Evolutionary conservation across 2,329 filamentous ascomycete genomes (phyloP).

Genomic region (Triangularia verruculosa): DNA sequence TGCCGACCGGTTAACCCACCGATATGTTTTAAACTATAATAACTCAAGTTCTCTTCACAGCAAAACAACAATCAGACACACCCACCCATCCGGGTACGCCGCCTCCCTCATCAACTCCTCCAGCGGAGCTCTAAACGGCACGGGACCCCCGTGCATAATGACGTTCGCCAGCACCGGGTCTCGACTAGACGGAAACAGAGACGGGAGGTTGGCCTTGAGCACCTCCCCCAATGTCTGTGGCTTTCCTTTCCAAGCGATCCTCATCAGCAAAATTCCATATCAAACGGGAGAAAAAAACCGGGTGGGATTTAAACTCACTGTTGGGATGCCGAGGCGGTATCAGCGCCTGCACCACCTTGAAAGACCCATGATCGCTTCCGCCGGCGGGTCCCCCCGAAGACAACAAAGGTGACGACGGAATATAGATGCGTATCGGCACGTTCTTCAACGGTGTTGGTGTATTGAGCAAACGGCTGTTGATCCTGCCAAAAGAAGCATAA

Average conservation of each 20-base stretch:
- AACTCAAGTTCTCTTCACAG: conserved; percentile 38
- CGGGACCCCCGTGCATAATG: conserved; percentile 77
- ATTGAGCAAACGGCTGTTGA: conserved; percentile 75
- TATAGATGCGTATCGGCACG: conserved; percentile 84
- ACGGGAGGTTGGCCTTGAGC: conserved; percentile 71
- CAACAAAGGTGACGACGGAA: conserved; percentile 60
- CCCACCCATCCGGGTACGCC: conserved; percentile 88
- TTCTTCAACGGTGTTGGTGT: conserved; percentile 72
- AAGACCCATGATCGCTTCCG: conserved; percentile 43
- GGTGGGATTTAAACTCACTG: conserved; percentile 31
- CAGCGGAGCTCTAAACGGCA: conserved; percentile 76
- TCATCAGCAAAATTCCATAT: neutral
- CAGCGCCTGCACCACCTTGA: conserved; percentile 74
- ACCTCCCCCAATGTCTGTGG: conserved; percentile 67
- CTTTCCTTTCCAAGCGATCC: conserved; percentile 17
- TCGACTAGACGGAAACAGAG: conserved; percentile 80
- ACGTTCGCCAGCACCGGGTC: conserved; percentile 81
- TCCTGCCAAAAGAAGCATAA: conserved; percentile 65
- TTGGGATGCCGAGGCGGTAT: conserved; percentile 50
- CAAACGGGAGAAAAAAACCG: neutral
- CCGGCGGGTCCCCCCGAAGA: conserved; percentile 48
- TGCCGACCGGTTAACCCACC: neutral
- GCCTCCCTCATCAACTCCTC: conserved; percentile 80
- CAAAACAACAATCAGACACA: conserved; percentile 78
- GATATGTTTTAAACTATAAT: neutral